Conservation (phyloP, 106 monocot genomes). For the Posidonia australis region DNA sequence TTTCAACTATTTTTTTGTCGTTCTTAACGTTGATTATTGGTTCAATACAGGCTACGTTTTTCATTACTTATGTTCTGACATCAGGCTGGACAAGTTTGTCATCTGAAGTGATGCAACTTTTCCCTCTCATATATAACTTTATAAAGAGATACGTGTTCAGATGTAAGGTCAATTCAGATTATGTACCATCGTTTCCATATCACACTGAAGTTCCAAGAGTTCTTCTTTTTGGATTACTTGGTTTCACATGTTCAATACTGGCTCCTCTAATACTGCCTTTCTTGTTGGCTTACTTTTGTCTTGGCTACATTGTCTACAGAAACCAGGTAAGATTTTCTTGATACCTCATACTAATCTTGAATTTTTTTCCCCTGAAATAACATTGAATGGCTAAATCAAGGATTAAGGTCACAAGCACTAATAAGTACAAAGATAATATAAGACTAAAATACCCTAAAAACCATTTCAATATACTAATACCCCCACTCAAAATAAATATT, state of each 20-base stretch:
- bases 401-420: too few relatives aligned
- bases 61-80: slow-evolving; percentile 92
- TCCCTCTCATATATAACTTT: slow-evolving; percentile 57
- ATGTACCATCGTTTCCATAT: slow-evolving; percentile 77
- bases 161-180: slow-evolving; percentile 28
- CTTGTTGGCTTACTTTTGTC: slow-evolving; percentile 79
- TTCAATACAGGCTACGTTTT: slow-evolving; percentile 76
- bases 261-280: slow-evolving; percentile 94
- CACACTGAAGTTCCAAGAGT: slow-evolving; percentile 92
- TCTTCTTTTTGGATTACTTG: slow-evolving; percentile 78
- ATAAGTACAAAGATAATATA: too few relatives aligned
- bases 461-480: too few relatives aligned
- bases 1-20: slow-evolving; percentile 2
- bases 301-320: slow-evolving; percentile 82
- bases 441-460: too few relatives aligned
- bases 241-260: slow-evolving; percentile 82
- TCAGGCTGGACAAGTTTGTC: slow-evolving; percentile 99
- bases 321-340: slow-evolving; percentile 51
- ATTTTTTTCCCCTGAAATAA: too few relatives aligned
- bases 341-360: too few relatives aligned
- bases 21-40: slow-evolving; percentile 3
- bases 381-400: too few relatives aligned
- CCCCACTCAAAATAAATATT: too few relatives aligned
- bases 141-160: slow-evolving; percentile 43
- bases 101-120: slow-evolving; percentile 77